Conservation (phyloP, 225 moss, liverwort and hornwort species). For the Ulota crispa region DNA sequence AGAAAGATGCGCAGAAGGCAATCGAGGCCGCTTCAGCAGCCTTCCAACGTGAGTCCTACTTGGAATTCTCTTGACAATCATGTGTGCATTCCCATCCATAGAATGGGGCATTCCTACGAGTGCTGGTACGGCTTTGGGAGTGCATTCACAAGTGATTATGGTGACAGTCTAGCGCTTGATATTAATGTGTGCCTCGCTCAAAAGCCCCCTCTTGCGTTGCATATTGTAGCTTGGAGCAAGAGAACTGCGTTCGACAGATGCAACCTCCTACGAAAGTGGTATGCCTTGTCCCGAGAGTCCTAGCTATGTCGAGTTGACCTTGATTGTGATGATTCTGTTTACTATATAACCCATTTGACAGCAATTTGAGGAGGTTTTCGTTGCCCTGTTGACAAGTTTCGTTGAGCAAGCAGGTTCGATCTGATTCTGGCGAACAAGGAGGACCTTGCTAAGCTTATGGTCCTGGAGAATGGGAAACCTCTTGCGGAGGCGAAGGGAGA, state of each 20-base stretch:
- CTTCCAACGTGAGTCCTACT: constrained; percentile 52
- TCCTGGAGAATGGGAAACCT: constrained; percentile 95
- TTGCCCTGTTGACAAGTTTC: not conserved
- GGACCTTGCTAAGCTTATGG: constrained; percentile 86
- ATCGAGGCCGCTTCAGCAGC: constrained; percentile 77
- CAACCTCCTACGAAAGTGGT: constrained; percentile 88
- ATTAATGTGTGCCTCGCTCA: not conserved
- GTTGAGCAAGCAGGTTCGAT: constrained; percentile 66
- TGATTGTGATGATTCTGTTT: not conserved
- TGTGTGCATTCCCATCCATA: not conserved
- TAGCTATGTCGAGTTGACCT: not conserved
- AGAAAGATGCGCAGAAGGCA: constrained; percentile 71
- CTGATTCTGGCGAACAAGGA: constrained; percentile 77
- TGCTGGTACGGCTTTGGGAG: not conserved
- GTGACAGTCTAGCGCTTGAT: not conserved
- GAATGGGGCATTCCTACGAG: not conserved
- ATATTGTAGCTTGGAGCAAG: constrained; percentile 83
- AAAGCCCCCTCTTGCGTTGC: constrained; percentile 1
- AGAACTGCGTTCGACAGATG: constrained; percentile 78
- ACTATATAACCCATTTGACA: not conserved
- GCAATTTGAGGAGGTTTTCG: not conserved
- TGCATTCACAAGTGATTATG: constrained; percentile 8
- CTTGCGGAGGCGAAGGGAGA: constrained; percentile 80
- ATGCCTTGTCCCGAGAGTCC: constrained; percentile 16
- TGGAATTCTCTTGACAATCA: not conserved